A percentile compares a stretch with the other conserved stretches of the same genome.
These are phyloP conservation scores for Artomyces pyxidatus DNA, from an alignment of 768 basidiomycete species.

Conservation along the genomic window DNA sequence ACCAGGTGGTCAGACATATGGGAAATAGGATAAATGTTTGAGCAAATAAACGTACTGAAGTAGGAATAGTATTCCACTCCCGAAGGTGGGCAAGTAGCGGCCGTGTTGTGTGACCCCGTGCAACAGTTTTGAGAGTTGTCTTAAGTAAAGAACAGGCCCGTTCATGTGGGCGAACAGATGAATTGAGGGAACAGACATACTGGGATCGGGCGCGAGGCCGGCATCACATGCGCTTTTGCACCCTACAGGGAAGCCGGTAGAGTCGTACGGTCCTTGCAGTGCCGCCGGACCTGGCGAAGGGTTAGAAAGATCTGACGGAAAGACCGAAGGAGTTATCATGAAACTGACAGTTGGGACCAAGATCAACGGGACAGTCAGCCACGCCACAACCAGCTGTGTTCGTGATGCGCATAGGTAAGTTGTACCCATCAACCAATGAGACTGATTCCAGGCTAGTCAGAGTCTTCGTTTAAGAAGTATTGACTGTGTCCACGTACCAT, in stretches of 20 bases:
- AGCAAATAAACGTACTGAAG: constrained; percentile 32
- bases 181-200: constrained; percentile 10
- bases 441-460: constrained; percentile 11
- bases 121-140: constrained; percentile 28
- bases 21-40: no score
- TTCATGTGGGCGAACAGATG: not conserved
- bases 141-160: no score
- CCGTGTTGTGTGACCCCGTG: constrained; percentile 22
- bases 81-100: constrained; percentile 34
- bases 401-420: constrained; percentile 50
- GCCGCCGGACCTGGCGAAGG: constrained; percentile 21
- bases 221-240: constrained; percentile 27
- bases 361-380: constrained; percentile 54
- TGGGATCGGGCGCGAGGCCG: constrained; percentile 21
- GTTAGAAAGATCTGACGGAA: no score
- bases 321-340: no score
- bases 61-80: constrained; percentile 34
- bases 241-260: constrained; percentile 23
- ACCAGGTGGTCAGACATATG: no score
- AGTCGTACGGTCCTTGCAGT: constrained; percentile 23
- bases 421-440: constrained; percentile 28
- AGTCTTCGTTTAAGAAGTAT: not conserved
- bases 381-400: constrained; percentile 48
- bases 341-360: constrained; percentile 40
- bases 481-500: constrained; percentile 17